These are phyloP conservation scores for Talaromyces islandicus DNA, from an alignment of 2,329 filamentous ascomycete species.

Conservation along the genomic window DNA sequence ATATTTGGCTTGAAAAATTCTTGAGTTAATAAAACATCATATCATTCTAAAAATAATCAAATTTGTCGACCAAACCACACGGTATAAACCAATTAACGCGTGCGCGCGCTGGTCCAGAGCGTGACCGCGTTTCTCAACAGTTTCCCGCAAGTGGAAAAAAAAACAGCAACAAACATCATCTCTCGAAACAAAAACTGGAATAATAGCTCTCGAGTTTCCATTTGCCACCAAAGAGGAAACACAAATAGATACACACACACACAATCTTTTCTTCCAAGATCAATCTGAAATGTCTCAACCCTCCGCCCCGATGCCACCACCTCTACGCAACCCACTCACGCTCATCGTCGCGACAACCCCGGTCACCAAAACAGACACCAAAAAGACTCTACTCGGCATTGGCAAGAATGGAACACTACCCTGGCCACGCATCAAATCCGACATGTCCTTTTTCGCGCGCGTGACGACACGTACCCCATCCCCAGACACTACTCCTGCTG, in stretches of 20 bases:
- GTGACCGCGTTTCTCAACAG: neutral
- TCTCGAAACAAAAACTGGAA: neutral
- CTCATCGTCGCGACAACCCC: constrained; percentile 83
- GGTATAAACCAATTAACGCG: neutral
- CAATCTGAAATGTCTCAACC: neutral
- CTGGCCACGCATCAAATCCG: constrained; percentile 80
- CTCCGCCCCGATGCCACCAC: neutral
- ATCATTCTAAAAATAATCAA: neutral
- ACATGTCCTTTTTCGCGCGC: constrained; percentile 93
- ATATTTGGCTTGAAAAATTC: neutral
- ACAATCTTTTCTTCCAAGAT: neutral
- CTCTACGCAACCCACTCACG: constrained; percentile 57
- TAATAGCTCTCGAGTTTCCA: neutral
- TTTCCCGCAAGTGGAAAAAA: neutral
- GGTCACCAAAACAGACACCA: constrained; percentile 46
- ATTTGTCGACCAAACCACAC: neutral
- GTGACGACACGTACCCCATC: constrained; percentile 62
- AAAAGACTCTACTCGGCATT: constrained; percentile 77
- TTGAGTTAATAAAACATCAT: neutral
- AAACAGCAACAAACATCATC: neutral
- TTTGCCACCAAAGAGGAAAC: neutral
- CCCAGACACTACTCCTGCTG: constrained; percentile 14
- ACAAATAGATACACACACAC: neutral
- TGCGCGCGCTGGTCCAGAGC: neutral
- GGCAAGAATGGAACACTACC: constrained; percentile 72